phyloP scores from a whole-genome alignment of 108 stramenopile genomes.

The Cylindrotheca fusiformis region DNA sequence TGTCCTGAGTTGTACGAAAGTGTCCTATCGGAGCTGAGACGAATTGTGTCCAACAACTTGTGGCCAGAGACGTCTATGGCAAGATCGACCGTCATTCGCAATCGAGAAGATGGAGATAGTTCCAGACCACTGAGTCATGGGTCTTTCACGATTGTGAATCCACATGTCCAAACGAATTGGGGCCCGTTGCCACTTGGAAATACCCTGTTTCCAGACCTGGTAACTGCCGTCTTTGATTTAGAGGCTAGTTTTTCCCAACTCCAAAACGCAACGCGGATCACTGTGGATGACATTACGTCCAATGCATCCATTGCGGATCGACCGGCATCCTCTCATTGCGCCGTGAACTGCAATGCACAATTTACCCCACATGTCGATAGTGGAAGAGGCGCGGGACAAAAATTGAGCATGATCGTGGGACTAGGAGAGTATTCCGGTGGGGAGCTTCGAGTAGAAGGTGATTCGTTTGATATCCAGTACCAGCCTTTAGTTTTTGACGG shows the following conservation, averaged over 20 bases:
- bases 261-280: background rate
- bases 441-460: conserved; percentile 76
- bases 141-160: conserved; percentile 73
- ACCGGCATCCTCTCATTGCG: conserved; percentile 77
- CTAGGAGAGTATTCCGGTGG: conserved; percentile 88
- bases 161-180: background rate
- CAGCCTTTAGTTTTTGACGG: conserved; percentile 87
- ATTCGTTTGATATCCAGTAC: conserved; percentile 71
- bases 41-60: conserved; percentile 22
- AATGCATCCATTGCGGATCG: conserved; percentile 12
- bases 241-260: conserved; percentile 23
- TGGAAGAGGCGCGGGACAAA: conserved; percentile 84
- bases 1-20: background rate
- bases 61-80: conserved; percentile 78
- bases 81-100: conserved; percentile 50
- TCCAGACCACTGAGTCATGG: conserved; percentile 27
- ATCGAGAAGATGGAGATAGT: conserved; percentile 7
- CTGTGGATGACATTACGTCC: background rate
- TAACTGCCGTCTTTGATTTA: conserved; percentile 72
- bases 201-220: conserved; percentile 75
- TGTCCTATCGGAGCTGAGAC: conserved; percentile 33
- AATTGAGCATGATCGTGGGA: conserved; percentile 83
- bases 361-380: conserved; percentile 92
- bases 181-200: conserved; percentile 51
- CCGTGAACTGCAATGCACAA: conserved; percentile 88